A percentile compares a stretch with the other conserved stretches of the same genome.
Evolutionary conservation across 106 monocot genomes (phyloP).

Genomic region (Agapanthus africanus): DNA sequence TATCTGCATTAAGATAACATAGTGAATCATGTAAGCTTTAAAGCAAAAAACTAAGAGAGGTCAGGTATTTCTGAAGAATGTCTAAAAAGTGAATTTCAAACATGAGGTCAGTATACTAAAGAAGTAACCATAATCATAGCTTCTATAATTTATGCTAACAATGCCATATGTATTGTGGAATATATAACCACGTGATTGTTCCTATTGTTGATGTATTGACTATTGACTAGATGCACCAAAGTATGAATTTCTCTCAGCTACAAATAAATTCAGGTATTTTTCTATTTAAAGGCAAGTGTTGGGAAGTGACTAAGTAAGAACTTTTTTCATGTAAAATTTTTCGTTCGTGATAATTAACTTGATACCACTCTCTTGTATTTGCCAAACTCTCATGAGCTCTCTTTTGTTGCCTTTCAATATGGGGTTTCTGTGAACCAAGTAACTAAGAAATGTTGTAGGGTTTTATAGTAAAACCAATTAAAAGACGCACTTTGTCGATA

Average conservation of each 20-base stretch:
- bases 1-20: conserved; percentile 8
- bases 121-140: background rate
- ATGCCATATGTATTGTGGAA: background rate
- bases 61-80: background rate
- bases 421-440: background rate
- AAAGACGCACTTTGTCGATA: too few species aligned
- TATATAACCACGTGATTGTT: background rate
- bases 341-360: background rate
- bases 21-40: background rate
- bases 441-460: background rate
- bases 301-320: background rate
- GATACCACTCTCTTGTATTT: background rate
- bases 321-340: background rate
- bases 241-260: background rate
- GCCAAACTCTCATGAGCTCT: background rate
- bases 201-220: background rate
- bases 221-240: background rate
- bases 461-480: too few species aligned
- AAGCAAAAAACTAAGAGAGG: background rate
- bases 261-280: background rate
- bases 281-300: background rate
- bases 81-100: background rate
- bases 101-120: background rate
- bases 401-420: background rate
- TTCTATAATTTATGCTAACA: background rate